Evolutionary conservation across 208 protist species (phyloP).

Genomic region (Entamoeba moshkovskii): DNA sequence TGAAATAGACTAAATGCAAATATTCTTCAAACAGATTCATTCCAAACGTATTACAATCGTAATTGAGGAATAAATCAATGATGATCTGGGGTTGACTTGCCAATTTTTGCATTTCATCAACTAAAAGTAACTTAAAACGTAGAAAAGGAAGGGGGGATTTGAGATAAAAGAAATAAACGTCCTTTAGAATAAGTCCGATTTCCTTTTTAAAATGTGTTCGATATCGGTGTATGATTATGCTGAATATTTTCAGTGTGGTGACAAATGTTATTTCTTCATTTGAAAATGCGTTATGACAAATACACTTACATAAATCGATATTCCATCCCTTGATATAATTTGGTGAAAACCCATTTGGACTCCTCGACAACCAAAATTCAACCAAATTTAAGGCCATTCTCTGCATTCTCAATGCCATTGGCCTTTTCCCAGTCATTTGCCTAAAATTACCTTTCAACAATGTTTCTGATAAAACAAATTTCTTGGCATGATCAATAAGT

Average conservation of each 20-base stretch:
- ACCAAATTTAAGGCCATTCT: not conserved
- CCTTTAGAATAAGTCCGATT: not conserved
- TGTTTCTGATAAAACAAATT: not conserved
- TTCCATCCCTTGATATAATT: not conserved
- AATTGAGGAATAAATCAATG: not conserved
- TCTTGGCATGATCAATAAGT: not conserved
- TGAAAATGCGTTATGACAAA: not conserved
- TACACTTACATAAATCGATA: not conserved
- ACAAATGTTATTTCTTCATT: not conserved
- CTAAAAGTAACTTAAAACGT: not conserved
- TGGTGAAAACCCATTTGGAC: not conserved
- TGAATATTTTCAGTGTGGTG: not conserved
- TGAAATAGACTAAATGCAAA: not conserved
- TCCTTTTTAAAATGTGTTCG: not conserved
- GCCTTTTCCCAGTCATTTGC: not conserved
- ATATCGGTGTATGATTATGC: not conserved
- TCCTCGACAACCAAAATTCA: not conserved
- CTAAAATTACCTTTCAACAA: not conserved
- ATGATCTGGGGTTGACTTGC: not conserved
- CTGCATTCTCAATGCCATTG: not conserved
- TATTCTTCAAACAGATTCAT: not conserved
- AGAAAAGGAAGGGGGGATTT: not conserved
- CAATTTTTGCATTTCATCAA: not conserved
- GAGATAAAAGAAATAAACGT: not conserved
- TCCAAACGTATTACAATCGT: not conserved